Conservation (phyloP, 176 grass and related monocot species). For the Triticum dicoccoides region DNA sequence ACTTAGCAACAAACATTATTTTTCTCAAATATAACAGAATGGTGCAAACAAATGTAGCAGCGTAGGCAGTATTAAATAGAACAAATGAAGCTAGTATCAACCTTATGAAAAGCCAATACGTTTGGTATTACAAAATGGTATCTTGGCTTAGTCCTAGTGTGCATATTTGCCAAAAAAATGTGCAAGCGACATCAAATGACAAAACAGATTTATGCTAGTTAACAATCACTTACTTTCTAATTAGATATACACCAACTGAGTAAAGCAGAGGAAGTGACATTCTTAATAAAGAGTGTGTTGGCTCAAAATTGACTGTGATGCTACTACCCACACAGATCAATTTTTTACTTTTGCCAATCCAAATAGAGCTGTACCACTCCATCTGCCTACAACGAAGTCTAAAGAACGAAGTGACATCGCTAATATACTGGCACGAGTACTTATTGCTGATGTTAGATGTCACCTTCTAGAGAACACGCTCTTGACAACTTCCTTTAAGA, state of each 20-base stretch:
- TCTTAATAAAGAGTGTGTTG: background rate
- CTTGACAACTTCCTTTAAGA: background rate
- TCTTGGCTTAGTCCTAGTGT: background rate
- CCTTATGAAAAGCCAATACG: background rate
- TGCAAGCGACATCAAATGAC: background rate
- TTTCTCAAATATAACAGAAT: background rate
- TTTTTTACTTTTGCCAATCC: background rate
- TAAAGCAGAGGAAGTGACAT: background rate
- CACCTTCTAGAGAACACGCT: background rate
- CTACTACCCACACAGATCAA: background rate
- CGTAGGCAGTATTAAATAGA: background rate
- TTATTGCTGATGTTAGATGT: background rate
- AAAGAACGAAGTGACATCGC: background rate
- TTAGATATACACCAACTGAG: background rate
- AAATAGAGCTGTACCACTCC: background rate
- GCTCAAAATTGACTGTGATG: background rate
- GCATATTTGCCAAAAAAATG: background rate
- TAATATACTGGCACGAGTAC: background rate
- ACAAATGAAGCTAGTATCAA: background rate
- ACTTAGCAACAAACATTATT: constrained; percentile 23
- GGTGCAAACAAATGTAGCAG: background rate
- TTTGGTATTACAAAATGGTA: background rate
- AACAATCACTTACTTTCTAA: background rate
- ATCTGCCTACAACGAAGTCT: background rate
- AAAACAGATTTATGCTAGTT: background rate